Evolutionary conservation across 495 filamentous ascomycete genomes (phyloP).

Genomic region (Penicillium arizonense): DNA sequence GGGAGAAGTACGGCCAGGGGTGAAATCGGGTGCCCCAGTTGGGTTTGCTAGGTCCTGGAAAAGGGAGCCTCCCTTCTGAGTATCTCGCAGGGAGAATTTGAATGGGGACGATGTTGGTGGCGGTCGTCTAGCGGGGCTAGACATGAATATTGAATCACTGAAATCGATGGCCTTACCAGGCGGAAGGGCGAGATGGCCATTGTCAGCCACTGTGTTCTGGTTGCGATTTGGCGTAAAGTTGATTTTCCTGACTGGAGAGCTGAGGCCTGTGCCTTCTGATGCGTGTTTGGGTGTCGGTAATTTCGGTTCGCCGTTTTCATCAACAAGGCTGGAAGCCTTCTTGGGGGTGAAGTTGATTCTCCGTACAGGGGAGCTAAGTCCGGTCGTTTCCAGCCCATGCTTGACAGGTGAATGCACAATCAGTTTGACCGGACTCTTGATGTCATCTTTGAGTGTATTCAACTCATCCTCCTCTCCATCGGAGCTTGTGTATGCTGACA

Average conservation of each 20-base stretch:
- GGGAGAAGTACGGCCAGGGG: constrained; percentile 29
- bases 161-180: constrained; percentile 34
- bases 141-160: constrained; percentile 39
- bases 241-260: constrained; percentile 32
- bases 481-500: constrained; percentile 39
- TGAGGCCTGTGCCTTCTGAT: constrained; percentile 20
- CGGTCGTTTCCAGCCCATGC: constrained; percentile 19
- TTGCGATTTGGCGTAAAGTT: constrained; percentile 30
- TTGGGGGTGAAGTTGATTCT: constrained; percentile 39
- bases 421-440: constrained; percentile 27
- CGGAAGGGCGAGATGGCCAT: constrained; percentile 23
- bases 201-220: constrained; percentile 18
- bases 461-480: constrained; percentile 54
- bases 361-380: constrained; percentile 41
- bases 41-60: constrained; percentile 16
- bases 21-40: constrained; percentile 27
- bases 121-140: constrained; percentile 49
- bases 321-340: constrained; percentile 25
- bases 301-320: constrained; percentile 39
- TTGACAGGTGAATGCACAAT: constrained; percentile 43
- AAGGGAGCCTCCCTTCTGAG: constrained; percentile 28
- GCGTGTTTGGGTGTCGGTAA: constrained; percentile 23
- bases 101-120: constrained; percentile 46
- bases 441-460: constrained; percentile 37
- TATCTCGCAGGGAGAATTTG: constrained; percentile 41